A percentile compares a stretch with the other conserved stretches of the same genome.
phyloP scores from a whole-genome alignment of 1,284 basidiomycete species.

The Crocinoboletus sp. region DNA sequence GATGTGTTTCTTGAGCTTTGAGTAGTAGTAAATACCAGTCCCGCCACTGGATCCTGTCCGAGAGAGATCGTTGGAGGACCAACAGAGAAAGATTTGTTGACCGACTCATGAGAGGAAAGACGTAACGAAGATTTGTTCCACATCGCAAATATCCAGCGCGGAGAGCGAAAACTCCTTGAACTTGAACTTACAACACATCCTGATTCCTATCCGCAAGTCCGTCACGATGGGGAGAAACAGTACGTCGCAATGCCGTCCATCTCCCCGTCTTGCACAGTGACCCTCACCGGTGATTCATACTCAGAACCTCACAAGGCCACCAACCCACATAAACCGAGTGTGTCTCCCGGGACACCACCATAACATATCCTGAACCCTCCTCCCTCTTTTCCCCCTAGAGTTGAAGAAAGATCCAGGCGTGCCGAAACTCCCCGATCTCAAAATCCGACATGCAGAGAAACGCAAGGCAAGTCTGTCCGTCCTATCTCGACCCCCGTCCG shows the following conservation, averaged over 20 bases:
- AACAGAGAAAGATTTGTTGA: no score
- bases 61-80: constrained; percentile 46
- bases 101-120: no score
- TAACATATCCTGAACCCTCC: background rate
- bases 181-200: background rate
- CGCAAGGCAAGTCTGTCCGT: constrained; percentile 34
- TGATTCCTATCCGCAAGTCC: background rate
- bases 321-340: constrained; percentile 55
- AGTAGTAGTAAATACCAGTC: no score
- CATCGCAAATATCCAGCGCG: background rate
- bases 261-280: constrained; percentile 1
- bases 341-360: constrained; percentile 12
- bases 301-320: constrained; percentile 42
- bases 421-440: constrained; percentile 69
- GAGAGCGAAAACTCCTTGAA: constrained; percentile 7
- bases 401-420: constrained; percentile 82
- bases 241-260: constrained; percentile 28
- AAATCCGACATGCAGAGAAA: constrained; percentile 54
- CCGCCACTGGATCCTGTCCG: no score
- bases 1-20: no score
- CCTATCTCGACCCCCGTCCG: background rate
- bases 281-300: constrained; percentile 6
- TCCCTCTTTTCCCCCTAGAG: constrained; percentile 38
- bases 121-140: no score
- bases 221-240: constrained; percentile 53